Conservation (phyloP, 2,329 filamentous ascomycete species). For the Ophiostoma montium region DNA sequence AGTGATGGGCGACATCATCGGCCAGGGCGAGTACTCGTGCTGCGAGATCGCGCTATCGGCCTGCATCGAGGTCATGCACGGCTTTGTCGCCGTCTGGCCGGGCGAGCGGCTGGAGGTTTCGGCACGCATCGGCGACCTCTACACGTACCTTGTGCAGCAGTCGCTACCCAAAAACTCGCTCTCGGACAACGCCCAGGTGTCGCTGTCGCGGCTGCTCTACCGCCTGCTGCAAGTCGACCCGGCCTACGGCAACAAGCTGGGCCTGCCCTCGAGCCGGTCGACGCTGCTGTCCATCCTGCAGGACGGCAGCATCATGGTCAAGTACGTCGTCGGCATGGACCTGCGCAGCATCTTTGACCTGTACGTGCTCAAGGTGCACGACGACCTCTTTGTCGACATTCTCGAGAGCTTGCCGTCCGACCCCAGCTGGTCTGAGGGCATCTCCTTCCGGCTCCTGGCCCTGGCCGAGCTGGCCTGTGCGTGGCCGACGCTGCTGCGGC, state of each 20-base stretch:
- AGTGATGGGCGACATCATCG: conserved; percentile 36
- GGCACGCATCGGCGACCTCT: conserved; percentile 60
- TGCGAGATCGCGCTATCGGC: conserved; percentile 60
- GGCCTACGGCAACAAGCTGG: conserved; percentile 47
- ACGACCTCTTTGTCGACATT: conserved; percentile 72
- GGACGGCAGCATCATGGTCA: conserved; percentile 52
- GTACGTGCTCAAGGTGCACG: conserved; percentile 72
- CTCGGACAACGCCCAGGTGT: conserved; percentile 53
- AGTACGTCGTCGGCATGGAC: conserved; percentile 57
- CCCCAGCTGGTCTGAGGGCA: conserved; percentile 59
- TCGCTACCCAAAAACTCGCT: conserved; percentile 54
- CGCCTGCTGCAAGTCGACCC: conserved; percentile 52
- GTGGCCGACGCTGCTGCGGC: conserved; percentile 76
- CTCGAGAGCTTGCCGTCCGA: conserved; percentile 65
- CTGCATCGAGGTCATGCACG: conserved; percentile 53
- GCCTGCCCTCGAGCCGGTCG: conserved; percentile 47
- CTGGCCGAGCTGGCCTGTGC: conserved; percentile 62
- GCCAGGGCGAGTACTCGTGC: conserved; percentile 47
- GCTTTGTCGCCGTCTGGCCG: conserved; percentile 49
- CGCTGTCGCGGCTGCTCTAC: conserved; percentile 55
- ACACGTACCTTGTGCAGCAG: conserved; percentile 58
- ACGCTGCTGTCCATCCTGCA: conserved; percentile 61
- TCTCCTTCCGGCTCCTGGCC: conserved; percentile 67
- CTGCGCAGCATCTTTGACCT: conserved; percentile 65
- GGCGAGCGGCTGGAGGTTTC: conserved; percentile 44